phyloP scores from a whole-genome alignment of 169 alveolate species.

The Plasmodium gaboni region DNA sequence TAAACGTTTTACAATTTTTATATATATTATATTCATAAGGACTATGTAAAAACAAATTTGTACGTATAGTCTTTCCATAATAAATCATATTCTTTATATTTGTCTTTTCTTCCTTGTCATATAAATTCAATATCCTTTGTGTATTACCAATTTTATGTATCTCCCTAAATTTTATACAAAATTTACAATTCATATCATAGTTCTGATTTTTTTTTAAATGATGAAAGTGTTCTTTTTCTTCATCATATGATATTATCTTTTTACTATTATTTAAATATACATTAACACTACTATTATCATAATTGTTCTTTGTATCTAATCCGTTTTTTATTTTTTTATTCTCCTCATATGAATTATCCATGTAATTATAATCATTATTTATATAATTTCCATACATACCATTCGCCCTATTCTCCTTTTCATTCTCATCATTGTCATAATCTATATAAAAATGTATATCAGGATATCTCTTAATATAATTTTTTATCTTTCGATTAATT shows the following conservation, averaged over 20 bases:
- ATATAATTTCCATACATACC: not conserved
- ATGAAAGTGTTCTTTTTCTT: slow-evolving; percentile 72
- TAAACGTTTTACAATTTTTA: slow-evolving; percentile 44
- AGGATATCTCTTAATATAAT: slow-evolving; percentile 67
- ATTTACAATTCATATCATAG: slow-evolving; percentile 30
- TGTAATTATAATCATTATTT: not conserved
- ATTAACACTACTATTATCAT: not conserved
- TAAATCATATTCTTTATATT: slow-evolving; percentile 64
- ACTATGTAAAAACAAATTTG: slow-evolving; percentile 43
- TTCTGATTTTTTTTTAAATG: slow-evolving; percentile 64
- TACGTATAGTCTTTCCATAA: slow-evolving; percentile 72
- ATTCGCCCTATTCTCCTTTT: slow-evolving; percentile 16
- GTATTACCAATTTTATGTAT: slow-evolving; percentile 49
- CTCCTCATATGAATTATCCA: not conserved
- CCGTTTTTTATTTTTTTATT: not conserved
- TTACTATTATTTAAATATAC: slow-evolving; percentile 10
- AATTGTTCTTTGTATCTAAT: not conserved
- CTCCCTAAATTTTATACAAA: slow-evolving; percentile 54
- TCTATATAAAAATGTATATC: slow-evolving; percentile 73
- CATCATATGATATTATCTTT: slow-evolving; percentile 46
- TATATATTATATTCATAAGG: slow-evolving; percentile 69
- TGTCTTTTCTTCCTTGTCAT: slow-evolving; percentile 24
- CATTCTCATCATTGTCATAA: slow-evolving; percentile 45
- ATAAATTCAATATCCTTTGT: slow-evolving; percentile 23
- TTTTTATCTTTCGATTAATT: slow-evolving; percentile 58